Conservation (phyloP, 164 flowering plant genomes). For the Buxus sempervirens region DNA sequence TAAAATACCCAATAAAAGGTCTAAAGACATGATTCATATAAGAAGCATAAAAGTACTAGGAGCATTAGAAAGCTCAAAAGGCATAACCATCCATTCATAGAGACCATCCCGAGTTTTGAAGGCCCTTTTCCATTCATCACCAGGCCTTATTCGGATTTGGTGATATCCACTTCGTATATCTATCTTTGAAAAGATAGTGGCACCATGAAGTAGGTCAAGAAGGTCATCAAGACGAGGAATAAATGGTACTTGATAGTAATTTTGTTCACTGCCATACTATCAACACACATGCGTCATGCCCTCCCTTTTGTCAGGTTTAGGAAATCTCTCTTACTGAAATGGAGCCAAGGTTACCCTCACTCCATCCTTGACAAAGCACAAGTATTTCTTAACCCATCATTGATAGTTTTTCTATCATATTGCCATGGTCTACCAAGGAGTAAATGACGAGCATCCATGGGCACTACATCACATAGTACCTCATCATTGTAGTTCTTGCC, state of each 20-base stretch:
- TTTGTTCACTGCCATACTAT: conserved; percentile 9
- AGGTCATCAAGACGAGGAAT: conserved; percentile 15
- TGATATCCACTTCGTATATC: background rate
- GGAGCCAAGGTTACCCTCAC: background rate
- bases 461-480: conserved; percentile 9
- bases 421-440: conserved; percentile 4
- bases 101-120: background rate
- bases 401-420: background rate
- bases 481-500: conserved; percentile 6
- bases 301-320: background rate
- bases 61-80: background rate
- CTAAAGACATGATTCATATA: conserved; percentile 1
- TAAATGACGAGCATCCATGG: conserved; percentile 14
- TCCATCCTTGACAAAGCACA: background rate
- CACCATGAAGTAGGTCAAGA: conserved; percentile 4
- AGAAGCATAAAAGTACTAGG: background rate
- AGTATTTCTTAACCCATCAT: background rate
- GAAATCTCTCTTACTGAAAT: background rate
- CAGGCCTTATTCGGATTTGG: background rate
- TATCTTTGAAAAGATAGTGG: too few relatives aligned
- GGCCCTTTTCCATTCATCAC: background rate
- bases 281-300: conserved; percentile 10
- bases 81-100: background rate
- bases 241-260: conserved; percentile 15
- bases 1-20: conserved; percentile 5